phyloP scores from a whole-genome alignment of 805 yeast genomes.

The Cyberlindnera xishuangbannaensis region DNA sequence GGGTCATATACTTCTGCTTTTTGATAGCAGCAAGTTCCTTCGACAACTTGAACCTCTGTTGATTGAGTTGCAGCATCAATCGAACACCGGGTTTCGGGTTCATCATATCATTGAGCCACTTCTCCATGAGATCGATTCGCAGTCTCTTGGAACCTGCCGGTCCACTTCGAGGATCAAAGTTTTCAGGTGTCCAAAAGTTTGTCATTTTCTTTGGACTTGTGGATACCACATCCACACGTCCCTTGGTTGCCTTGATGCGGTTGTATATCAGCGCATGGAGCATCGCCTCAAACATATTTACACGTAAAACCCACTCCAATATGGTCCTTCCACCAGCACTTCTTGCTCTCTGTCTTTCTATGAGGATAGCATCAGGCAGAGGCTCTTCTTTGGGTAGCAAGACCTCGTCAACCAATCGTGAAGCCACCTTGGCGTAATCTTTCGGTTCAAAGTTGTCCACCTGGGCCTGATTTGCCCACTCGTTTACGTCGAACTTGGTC shows the following conservation, averaged over 20 bases:
- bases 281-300: slow-evolving; percentile 51
- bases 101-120: slow-evolving; percentile 14
- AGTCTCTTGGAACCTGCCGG: slow-evolving; percentile 13
- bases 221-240: slow-evolving; percentile 13
- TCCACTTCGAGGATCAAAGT: slow-evolving; percentile 1
- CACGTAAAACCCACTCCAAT: slow-evolving; percentile 44
- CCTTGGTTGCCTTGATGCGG: slow-evolving; percentile 2
- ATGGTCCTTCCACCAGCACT: slow-evolving; percentile 40
- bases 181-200: slow-evolving; percentile 19
- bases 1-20: slow-evolving; percentile 17
- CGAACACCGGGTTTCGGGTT: not conserved
- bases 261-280: slow-evolving; percentile 27
- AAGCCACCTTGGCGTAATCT: slow-evolving; percentile 21
- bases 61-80: slow-evolving; percentile 11
- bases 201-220: slow-evolving; percentile 21
- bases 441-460: slow-evolving; percentile 20
- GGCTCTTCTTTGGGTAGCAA: slow-evolving; percentile 16
- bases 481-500: slow-evolving; percentile 29
- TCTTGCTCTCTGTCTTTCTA: slow-evolving; percentile 55
- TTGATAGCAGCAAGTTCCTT: slow-evolving; percentile 7
- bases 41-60: slow-evolving; percentile 9
- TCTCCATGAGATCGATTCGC: slow-evolving; percentile 17
- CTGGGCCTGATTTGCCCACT: slow-evolving; percentile 10
- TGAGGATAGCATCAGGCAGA: slow-evolving; percentile 36
- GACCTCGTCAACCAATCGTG: slow-evolving; percentile 23